A percentile compares a stretch with the other conserved stretches of the same genome.
These are phyloP conservation scores for Elsinoe perseae DNA, from an alignment of 2,329 filamentous ascomycete species.

Conservation along the genomic window DNA sequence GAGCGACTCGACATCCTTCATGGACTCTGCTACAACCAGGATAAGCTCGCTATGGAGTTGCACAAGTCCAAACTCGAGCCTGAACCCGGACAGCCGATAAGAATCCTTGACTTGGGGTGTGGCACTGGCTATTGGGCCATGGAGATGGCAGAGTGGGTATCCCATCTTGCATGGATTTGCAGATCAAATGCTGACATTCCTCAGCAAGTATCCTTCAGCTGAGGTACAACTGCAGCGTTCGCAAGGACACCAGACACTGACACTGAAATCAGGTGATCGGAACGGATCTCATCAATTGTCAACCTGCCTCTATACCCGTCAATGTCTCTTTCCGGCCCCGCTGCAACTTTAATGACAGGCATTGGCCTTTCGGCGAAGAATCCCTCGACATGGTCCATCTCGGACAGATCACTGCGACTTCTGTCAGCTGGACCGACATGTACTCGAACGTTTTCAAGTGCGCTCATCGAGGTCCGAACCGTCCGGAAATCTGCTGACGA, in stretches of 20 bases:
- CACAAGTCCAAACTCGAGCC: conserved; percentile 15
- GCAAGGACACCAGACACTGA: conserved; percentile 3
- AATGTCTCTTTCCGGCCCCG: conserved; percentile 60
- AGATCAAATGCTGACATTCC: conserved; percentile 9
- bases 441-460: conserved; percentile 64
- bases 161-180: conserved; percentile 8
- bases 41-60: conserved; percentile 16
- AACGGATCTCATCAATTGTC: conserved; percentile 55
- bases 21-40: conserved; percentile 17
- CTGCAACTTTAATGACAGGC: conserved; percentile 73
- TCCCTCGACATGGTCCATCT: conserved; percentile 80
- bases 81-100: conserved; percentile 28
- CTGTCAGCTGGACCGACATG: conserved; percentile 65
- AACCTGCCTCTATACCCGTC: conserved; percentile 45
- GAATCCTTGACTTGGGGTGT: conserved; percentile 63
- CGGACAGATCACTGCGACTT: conserved; percentile 69
- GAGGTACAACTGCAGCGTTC: conserved; percentile 33
- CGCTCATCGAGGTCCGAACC: conserved; percentile 26
- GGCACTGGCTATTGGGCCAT: conserved; percentile 91
- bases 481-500: conserved; percentile 12
- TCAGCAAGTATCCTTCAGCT: conserved; percentile 46
- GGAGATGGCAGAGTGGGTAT: conserved; percentile 66
- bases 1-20: conserved; percentile 19
- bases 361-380: conserved; percentile 59
- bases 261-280: conserved; percentile 43